Percentiles rank a stretch among this genome's conserved stretches.
Evolutionary conservation across 208 protist species (phyloP).

Genomic region (Tritrichomonas musculus): DNA sequence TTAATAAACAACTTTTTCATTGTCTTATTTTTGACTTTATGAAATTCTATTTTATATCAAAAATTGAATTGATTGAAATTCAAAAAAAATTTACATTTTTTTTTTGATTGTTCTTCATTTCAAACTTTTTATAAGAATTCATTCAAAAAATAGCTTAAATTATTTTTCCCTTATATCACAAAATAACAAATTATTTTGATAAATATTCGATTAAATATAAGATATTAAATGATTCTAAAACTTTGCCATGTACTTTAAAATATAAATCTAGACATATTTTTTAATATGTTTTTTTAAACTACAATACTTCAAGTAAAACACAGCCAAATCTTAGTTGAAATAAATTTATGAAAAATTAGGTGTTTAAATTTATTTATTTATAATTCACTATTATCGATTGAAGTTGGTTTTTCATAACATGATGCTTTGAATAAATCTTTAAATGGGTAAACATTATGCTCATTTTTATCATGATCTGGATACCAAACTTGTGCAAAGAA

Average conservation of each 20-base stretch:
- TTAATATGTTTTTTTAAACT: background rate
- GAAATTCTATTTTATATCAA: too few relatives aligned
- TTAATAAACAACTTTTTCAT: too few relatives aligned
- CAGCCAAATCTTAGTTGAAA: background rate
- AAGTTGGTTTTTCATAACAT: background rate
- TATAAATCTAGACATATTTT: background rate
- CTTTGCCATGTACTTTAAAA: background rate
- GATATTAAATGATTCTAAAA: background rate
- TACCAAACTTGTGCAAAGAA: slow-evolving; percentile 17
- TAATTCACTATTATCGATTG: background rate
- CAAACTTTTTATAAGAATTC: too few relatives aligned
- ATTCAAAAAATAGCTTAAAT: too few relatives aligned
- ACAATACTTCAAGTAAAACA: background rate
- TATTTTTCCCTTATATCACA: too few relatives aligned
- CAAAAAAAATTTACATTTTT: too few relatives aligned
- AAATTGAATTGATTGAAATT: too few relatives aligned
- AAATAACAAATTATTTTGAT: too few relatives aligned
- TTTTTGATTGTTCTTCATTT: too few relatives aligned
- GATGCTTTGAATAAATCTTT: background rate
- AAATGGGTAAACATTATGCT: background rate
- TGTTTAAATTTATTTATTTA: background rate
- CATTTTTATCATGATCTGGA: background rate
- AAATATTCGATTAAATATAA: too few relatives aligned
- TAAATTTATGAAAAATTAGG: background rate
- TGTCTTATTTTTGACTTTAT: too few relatives aligned